These are phyloP conservation scores for Xylaria flabelliformis DNA, from an alignment of 495 filamentous ascomycete genomes.

Conservation along the genomic window DNA sequence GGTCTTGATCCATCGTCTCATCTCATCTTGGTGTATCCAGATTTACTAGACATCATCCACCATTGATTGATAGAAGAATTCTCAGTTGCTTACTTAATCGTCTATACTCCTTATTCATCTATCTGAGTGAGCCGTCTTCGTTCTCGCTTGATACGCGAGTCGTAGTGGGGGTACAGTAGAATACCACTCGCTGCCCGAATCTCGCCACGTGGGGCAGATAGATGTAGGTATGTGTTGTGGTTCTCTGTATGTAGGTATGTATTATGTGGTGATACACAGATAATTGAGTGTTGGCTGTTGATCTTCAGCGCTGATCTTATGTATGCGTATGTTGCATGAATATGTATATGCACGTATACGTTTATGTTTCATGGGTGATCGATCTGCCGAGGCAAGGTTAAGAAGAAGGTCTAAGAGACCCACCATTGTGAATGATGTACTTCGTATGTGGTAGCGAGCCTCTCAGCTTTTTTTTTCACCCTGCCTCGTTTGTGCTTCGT, in stretches of 20 bases:
- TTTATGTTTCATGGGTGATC: not conserved
- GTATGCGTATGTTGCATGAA: not conserved
- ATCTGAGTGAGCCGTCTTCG: not conserved
- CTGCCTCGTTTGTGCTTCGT: not conserved
- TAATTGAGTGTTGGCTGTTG: not conserved
- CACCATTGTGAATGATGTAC: too few relatives aligned
- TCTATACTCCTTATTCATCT: not conserved
- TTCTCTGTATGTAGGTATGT: not conserved
- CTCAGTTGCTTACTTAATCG: not conserved
- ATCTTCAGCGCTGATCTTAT: conserved; percentile 3
- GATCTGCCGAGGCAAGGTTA: too few relatives aligned
- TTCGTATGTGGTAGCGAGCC: too few relatives aligned
- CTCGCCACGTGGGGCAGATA: conserved; percentile 11
- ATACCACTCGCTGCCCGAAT: conserved; percentile 4
- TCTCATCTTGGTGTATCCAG: not conserved
- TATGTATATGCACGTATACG: conserved; percentile 2
- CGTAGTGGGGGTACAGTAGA: not conserved
- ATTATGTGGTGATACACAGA: conserved; percentile 1
- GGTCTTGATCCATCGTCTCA: not conserved
- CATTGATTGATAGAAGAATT: not conserved
- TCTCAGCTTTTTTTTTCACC: too few relatives aligned
- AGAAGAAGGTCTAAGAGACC: too few relatives aligned
- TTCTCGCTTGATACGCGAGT: not conserved
- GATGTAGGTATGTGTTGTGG: not conserved
- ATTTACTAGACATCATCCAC: not conserved